phyloP scores from a whole-genome alignment of 139 green algal species.

The Auxenochlorella pyrenoidosa region DNA sequence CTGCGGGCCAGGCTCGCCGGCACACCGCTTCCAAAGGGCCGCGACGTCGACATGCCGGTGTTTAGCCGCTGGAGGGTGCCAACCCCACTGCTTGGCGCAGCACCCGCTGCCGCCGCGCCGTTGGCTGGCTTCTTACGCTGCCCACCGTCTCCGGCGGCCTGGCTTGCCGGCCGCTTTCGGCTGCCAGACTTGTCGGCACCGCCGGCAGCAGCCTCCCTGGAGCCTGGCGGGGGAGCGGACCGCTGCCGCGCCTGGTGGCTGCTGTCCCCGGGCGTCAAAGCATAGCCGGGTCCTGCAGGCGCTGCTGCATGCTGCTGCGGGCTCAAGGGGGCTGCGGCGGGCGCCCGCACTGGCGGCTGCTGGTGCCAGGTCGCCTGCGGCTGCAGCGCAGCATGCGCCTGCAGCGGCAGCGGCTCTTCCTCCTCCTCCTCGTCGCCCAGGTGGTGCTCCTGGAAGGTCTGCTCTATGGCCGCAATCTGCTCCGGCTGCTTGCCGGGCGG shows the following conservation, averaged over 20 bases:
- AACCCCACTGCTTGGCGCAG: background rate
- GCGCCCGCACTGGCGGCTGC: background rate
- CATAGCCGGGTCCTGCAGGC: background rate
- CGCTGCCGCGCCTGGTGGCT: background rate
- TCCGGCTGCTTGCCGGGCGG: slow-evolving; percentile 25
- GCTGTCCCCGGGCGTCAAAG: background rate
- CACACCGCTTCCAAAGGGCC: background rate
- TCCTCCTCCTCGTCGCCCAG: background rate
- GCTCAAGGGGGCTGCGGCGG: background rate
- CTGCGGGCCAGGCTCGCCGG: slow-evolving; percentile 12
- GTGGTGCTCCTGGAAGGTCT: background rate
- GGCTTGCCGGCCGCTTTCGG: slow-evolving; percentile 24
- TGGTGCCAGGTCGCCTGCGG: slow-evolving; percentile 14
- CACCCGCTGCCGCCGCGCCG: background rate
- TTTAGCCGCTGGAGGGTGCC: background rate
- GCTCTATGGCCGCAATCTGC: background rate
- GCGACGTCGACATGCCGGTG: background rate
- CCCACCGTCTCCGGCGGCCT: background rate
- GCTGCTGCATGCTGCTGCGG: slow-evolving; percentile 2
- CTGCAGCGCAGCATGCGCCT: background rate
- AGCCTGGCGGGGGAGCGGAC: background rate
- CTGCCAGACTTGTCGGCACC: background rate
- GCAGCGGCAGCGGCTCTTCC: background rate
- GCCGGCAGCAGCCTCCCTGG: background rate
- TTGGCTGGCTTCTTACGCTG: slow-evolving; percentile 22